Evolutionary conservation across 345 rosid species (phyloP).

Genomic region (Eutrema japonicum): DNA sequence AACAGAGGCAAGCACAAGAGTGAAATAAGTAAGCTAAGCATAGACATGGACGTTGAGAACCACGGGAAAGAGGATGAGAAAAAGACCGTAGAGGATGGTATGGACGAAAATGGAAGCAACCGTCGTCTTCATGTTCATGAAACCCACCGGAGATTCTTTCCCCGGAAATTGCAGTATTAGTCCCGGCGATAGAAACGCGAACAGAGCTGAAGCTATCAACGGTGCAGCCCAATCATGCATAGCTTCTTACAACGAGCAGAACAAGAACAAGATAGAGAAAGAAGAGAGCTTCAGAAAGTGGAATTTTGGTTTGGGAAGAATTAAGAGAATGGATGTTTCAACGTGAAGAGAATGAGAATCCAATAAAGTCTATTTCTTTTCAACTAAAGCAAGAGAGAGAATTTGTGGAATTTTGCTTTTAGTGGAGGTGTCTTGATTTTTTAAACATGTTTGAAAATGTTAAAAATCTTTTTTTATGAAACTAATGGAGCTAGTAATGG

Average conservation of each 20-base stretch:
- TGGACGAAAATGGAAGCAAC: conserved; percentile 75
- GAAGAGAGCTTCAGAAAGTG: conserved; percentile 4
- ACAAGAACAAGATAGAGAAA: conserved; percentile 21
- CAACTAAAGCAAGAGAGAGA: conserved; percentile 39
- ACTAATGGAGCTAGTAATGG: too few relatives aligned
- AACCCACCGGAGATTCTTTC: conserved; percentile 64
- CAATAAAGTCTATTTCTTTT: conserved; percentile 34
- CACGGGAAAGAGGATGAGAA: conserved; percentile 70
- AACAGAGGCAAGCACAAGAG: conserved; percentile 24
- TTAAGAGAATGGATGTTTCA: conserved; percentile 1
- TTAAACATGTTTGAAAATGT: too few relatives aligned
- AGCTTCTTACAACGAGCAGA: conserved; percentile 27
- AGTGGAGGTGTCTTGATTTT: background rate
- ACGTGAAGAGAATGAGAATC: conserved; percentile 27
- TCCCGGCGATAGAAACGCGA: conserved; percentile 81
- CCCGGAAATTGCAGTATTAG: conserved; percentile 75
- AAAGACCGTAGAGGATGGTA: conserved; percentile 65
- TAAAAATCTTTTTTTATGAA: too few relatives aligned
- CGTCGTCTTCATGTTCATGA: conserved; percentile 90
- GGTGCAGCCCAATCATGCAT: conserved; percentile 96
- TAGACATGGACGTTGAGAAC: conserved; percentile 76
- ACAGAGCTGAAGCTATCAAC: conserved; percentile 84
- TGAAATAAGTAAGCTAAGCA: conserved; percentile 35
- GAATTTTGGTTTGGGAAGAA: conserved; percentile 12
- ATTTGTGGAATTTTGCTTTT: conserved; percentile 17